phyloP scores from a whole-genome alignment of 2,329 filamentous ascomycete genomes.

The Venturia carpophila region DNA sequence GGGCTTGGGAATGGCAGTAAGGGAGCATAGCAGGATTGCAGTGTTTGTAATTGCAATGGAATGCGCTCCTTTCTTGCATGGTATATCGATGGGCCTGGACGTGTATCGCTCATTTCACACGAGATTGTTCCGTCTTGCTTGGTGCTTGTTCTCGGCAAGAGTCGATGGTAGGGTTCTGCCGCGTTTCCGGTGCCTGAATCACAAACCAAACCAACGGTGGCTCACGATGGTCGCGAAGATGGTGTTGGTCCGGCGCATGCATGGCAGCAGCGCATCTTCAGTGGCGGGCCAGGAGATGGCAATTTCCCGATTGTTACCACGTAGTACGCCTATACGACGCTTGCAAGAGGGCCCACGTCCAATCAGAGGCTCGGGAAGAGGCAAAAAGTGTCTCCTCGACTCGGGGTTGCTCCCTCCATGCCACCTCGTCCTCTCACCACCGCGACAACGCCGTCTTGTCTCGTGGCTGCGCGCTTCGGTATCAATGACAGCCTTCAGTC shows the following conservation, averaged over 20 bases:
- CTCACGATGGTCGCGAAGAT: background rate
- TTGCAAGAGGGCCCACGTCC: background rate
- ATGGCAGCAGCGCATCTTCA: background rate
- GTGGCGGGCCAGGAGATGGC: background rate
- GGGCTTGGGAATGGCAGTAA: background rate
- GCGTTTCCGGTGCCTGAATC: too few relatives aligned
- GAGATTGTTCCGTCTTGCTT: too few relatives aligned
- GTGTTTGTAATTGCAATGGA: background rate
- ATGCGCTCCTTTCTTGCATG: background rate
- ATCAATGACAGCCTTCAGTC: background rate
- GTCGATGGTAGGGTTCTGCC: too few relatives aligned
- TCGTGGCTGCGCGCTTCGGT: background rate
- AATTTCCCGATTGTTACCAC: background rate
- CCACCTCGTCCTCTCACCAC: background rate
- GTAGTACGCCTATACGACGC: too few relatives aligned
- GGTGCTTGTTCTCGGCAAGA: too few relatives aligned
- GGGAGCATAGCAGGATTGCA: background rate
- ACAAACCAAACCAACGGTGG: background rate
- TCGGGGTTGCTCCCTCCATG: background rate
- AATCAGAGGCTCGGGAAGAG: background rate
- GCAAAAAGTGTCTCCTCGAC: too few relatives aligned
- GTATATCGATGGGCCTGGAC: background rate
- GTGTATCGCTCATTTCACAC: background rate
- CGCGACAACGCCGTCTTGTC: background rate
- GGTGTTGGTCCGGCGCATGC: background rate